phyloP scores from a whole-genome alignment of 352 stramenopile genomes.

The Thalassiosira oceanica region DNA sequence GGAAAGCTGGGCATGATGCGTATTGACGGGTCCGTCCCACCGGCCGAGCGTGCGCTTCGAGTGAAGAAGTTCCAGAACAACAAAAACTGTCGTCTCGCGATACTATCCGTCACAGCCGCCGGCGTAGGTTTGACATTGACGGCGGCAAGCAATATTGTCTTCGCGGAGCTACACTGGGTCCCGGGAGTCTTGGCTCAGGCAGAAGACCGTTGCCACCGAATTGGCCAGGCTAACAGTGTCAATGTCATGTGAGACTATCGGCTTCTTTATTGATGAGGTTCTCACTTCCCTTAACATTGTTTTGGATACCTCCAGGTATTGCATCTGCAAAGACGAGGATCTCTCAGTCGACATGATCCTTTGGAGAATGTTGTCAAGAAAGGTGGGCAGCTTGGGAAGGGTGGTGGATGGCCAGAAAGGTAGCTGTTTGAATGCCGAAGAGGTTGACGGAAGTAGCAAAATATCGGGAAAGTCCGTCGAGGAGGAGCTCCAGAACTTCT shows the following conservation, averaged over 20 bases:
- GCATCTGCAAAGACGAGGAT: constrained; percentile 66
- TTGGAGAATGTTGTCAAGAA: constrained; percentile 71
- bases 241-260: too few relatives aligned
- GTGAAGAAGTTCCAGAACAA: constrained; percentile 80
- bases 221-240: constrained; percentile 70
- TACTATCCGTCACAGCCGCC: constrained; percentile 78
- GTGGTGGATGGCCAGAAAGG: constrained; percentile 63
- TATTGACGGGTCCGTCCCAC: constrained; percentile 75
- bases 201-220: constrained; percentile 81
- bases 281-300: too few relatives aligned
- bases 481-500: constrained; percentile 55
- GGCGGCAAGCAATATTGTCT: constrained; percentile 76
- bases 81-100: constrained; percentile 49
- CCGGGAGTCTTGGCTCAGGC: constrained; percentile 79
- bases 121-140: constrained; percentile 78
- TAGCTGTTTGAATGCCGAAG: constrained; percentile 35
- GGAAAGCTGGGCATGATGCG: constrained; percentile 62
- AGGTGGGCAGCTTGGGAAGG: constrained; percentile 62
- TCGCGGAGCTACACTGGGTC: constrained; percentile 79
- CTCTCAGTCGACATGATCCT: constrained; percentile 65
- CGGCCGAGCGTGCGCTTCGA: constrained; percentile 55
- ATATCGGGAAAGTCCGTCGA: constrained; percentile 20
- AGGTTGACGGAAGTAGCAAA: constrained; percentile 14
- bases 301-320: too few relatives aligned
- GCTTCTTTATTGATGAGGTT: too few relatives aligned